Percentiles rank a stretch among this genome's conserved stretches.
Conservation (phyloP, 768 basidiomycete species). For the Amanita exitialis region DNA sequence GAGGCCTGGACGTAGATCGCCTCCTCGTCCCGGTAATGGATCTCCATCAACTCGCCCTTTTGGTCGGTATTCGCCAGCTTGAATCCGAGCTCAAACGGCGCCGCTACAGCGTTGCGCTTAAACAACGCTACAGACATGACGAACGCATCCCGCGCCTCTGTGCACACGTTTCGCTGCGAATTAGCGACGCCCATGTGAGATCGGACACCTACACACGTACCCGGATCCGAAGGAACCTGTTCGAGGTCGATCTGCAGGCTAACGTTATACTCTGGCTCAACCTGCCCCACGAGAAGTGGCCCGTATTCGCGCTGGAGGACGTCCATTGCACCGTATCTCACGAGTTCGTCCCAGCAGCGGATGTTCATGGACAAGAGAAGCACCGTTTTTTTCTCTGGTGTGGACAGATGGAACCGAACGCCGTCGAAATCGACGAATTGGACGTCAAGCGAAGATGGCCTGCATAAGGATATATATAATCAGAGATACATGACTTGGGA, state of each 20-base stretch:
- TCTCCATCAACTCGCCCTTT: constrained; percentile 79
- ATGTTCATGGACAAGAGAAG: constrained; percentile 93
- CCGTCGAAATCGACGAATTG: constrained; percentile 98
- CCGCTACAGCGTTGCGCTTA: constrained; percentile 90
- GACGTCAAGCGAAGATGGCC: constrained; percentile 87
- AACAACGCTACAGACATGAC: constrained; percentile 75
- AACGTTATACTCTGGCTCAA: constrained; percentile 86
- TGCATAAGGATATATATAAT: constrained; percentile 26
- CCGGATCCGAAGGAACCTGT: constrained; percentile 67
- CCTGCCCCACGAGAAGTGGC: constrained; percentile 46
- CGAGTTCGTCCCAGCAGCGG: constrained; percentile 93
- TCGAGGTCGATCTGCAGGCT: constrained; percentile 84
- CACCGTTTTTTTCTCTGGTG: constrained; percentile 72
- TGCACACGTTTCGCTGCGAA: constrained; percentile 7
- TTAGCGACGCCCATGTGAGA: background rate
- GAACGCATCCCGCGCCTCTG: constrained; percentile 74
- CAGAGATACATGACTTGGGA: background rate
- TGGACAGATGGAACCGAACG: constrained; percentile 88
- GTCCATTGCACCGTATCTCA: constrained; percentile 74
- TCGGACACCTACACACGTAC: constrained; percentile 31
- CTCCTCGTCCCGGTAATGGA: constrained; percentile 95
- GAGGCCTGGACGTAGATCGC: constrained; percentile 93
- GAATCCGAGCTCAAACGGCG: constrained; percentile 90
- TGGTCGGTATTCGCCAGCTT: constrained; percentile 63
- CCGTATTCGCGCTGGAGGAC: constrained; percentile 81